Conservation (phyloP, 164 flowering plant genomes). For the Magnolia sinica region DNA sequence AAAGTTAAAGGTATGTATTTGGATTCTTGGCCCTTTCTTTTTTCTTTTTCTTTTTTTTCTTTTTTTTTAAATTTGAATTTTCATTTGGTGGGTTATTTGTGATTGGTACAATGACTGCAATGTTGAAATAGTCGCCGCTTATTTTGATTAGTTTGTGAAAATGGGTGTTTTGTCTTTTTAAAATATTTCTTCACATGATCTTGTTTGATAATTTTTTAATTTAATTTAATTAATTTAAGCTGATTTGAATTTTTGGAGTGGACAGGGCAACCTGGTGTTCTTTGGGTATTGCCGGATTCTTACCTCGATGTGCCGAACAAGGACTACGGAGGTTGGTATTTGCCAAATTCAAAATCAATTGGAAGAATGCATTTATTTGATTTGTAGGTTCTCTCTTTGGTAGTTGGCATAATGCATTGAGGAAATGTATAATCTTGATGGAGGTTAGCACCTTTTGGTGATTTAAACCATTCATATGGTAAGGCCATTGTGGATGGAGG, state of each 20-base stretch:
- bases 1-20: slow-evolving; percentile 74
- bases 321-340: slow-evolving; percentile 87
- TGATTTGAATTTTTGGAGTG: slow-evolving; percentile 7
- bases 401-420: too few relatives aligned
- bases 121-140: not conserved
- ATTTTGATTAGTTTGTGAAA: not conserved
- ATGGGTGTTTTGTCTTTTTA: not conserved
- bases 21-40: not conserved
- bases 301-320: slow-evolving; percentile 97
- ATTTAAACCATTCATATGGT: too few relatives aligned
- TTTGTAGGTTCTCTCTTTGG: too few relatives aligned
- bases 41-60: not conserved
- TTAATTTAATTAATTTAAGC: not conserved
- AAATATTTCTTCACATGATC: not conserved
- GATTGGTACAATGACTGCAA: not conserved
- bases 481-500: too few relatives aligned
- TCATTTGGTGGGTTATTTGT: not conserved
- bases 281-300: slow-evolving; percentile 98
- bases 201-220: not conserved
- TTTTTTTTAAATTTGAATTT: not conserved
- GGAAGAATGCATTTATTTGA: too few relatives aligned
- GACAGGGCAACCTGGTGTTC: slow-evolving; percentile 77
- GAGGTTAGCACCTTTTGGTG: too few relatives aligned
- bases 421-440: too few relatives aligned
- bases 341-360: not conserved